Conservation (phyloP, 139 green algal genomes). For the Pseudopediastrum boryanum region DNA sequence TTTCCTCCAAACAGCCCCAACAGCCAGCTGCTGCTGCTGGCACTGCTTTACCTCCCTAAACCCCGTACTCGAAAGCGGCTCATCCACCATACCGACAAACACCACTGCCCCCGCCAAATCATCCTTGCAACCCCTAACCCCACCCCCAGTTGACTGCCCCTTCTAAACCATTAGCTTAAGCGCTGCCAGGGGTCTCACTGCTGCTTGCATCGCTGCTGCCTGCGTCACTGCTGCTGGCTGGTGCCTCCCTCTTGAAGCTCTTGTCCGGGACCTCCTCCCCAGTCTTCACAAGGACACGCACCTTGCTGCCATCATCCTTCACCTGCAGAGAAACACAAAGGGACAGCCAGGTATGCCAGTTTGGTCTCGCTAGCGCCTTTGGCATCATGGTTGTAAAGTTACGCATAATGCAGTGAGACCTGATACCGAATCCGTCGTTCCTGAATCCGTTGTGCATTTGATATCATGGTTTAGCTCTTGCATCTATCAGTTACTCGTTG, state of each 20-base stretch:
- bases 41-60: background rate
- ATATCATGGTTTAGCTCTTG: no score
- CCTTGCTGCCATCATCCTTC: conserved; percentile 76
- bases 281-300: conserved; percentile 89
- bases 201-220: conserved; percentile 28
- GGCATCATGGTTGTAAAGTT: background rate
- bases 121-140: background rate
- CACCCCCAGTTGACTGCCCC: background rate
- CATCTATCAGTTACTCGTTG: no score
- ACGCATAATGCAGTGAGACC: no score
- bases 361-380: no score
- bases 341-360: background rate
- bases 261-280: conserved; percentile 71
- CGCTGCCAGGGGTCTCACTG: conserved; percentile 6
- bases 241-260: conserved; percentile 16
- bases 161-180: conserved; percentile 2
- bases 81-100: no score
- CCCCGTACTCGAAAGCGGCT: no score
- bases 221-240: conserved; percentile 8
- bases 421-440: no score
- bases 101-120: background rate
- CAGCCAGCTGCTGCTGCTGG: background rate
- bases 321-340: conserved; percentile 31
- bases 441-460: no score
- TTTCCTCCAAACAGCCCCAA: background rate